Evolutionary conservation across 2,329 filamentous ascomycete genomes (phyloP).

Genomic region (Paramyrothecium sp.): DNA sequence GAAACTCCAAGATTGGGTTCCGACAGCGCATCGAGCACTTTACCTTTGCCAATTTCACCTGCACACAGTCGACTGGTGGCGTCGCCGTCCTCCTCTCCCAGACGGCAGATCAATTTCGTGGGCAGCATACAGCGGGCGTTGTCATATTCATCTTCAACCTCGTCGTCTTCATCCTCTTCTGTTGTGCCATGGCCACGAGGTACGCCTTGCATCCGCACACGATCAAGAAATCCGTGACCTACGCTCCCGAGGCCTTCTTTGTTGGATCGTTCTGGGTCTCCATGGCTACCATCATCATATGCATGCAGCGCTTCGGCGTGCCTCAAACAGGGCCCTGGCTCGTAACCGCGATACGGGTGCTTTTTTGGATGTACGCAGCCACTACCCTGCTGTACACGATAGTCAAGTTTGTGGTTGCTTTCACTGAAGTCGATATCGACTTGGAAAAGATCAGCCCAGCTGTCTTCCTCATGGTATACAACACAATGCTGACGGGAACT

Average conservation of each 20-base stretch:
- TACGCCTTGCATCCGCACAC: constrained; percentile 59
- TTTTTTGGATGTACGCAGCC: constrained; percentile 53
- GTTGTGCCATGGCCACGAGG: constrained; percentile 52
- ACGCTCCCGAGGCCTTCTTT: constrained; percentile 61
- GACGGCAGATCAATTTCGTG: constrained; percentile 42
- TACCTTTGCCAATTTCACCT: constrained; percentile 30
- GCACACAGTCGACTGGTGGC: constrained; percentile 31
- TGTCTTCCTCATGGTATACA: constrained; percentile 28
- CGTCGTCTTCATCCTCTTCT: constrained; percentile 46
- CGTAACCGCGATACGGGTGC: constrained; percentile 37
- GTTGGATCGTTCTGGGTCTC: constrained; percentile 62
- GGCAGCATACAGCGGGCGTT: constrained; percentile 44
- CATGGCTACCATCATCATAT: constrained; percentile 63
- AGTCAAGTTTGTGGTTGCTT: constrained; percentile 24
- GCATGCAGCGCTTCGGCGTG: constrained; percentile 61
- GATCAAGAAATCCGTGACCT: constrained; percentile 40
- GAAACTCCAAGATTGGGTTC: constrained; percentile 10
- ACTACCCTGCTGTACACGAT: constrained; percentile 19
- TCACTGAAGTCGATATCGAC: constrained; percentile 22
- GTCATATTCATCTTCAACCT: constrained; percentile 50
- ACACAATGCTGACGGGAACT: constrained; percentile 23
- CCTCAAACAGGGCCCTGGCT: constrained; percentile 49
- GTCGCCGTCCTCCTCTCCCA: constrained; percentile 25
- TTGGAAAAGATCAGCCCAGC: constrained; percentile 24
- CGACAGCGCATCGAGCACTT: constrained; percentile 20